Conservation (phyloP, 176 grass and related monocot species). For the Oryza longistaminata region DNA sequence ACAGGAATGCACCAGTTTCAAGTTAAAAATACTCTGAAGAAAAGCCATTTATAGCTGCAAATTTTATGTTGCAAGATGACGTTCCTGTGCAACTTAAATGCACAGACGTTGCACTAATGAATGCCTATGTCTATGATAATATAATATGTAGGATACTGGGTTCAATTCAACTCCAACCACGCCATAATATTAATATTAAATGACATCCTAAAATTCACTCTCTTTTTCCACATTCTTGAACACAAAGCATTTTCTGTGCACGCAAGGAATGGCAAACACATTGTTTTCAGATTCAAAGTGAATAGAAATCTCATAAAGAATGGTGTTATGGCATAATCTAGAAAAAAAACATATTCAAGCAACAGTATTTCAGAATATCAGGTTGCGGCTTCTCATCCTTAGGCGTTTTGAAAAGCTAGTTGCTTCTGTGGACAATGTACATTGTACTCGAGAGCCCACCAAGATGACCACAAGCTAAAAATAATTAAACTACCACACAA, state of each 20-base stretch:
- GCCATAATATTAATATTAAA: not conserved
- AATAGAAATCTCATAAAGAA: not conserved
- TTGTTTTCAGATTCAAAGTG: not conserved
- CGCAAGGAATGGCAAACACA: not conserved
- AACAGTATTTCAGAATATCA: slow-evolving; percentile 8
- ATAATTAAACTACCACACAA: not conserved
- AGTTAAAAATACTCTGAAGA: not conserved
- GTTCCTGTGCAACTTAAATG: not conserved
- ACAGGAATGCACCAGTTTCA: not conserved
- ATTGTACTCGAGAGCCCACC: not conserved
- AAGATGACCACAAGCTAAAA: not conserved
- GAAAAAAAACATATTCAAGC: not conserved
- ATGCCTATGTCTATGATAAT: not conserved
- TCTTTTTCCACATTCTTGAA: not conserved
- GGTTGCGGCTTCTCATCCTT: not conserved
- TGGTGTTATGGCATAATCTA: not conserved
- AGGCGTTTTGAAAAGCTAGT: not conserved
- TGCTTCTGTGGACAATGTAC: not conserved
- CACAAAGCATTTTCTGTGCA: not conserved
- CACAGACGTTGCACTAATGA: not conserved
- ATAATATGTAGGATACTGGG: not conserved
- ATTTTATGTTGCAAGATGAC: not conserved
- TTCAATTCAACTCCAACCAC: not conserved
- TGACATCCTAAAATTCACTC: not conserved
- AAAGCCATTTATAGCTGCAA: not conserved